Evolutionary conservation across 2,329 filamentous ascomycete species (phyloP), one percentile per base, ranked within the genome.

Genomic region (Pseudogymnoascus sp.): DNA sequence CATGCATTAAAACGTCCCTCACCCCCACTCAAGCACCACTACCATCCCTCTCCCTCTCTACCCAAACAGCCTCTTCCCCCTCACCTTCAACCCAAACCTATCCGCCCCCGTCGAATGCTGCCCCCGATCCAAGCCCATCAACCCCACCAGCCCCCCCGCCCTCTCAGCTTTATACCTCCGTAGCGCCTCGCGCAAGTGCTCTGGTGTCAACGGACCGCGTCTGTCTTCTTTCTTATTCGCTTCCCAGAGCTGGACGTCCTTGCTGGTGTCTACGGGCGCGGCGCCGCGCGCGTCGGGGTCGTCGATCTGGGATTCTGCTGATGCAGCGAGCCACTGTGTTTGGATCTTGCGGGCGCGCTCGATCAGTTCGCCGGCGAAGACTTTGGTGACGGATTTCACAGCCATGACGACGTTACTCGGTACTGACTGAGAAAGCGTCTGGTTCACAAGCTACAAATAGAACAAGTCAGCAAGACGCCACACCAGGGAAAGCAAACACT

Each of bases 401-500:
- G 88, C 87, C 21, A 88, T 85, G 65, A 90, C 86, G 60, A 92
- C 87, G 68, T 84, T 88, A 18, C 83, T 80, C 0, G 88, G 88
- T 0, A 91, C 89, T 1, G 88, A 91, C 72, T 92, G 90, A 0
- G 88, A 91, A 7, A 92, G 86, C 1, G 89, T 91, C 64, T 89
- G 88, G 70, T 92, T 93, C 72, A 91, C 87, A 65, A 92, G 18
- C 33, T 47, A 37, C 8, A 59, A 28, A 28, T 5, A 61, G n/a
- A 31, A 62, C 6, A 14, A 11, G 40, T 44, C 11, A 44, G 40
- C 40, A 31, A n/a, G 35, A 16, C 14, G 25, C 5, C 56, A 59
- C 2, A 38, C 12, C 37, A 5, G 25, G 5, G 40, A 5, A 44
- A 6, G 18, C 8, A 44, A 44, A 23, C 18, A 44, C 18, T 12